These are phyloP conservation scores for Thalassiosira mediterranea DNA, from an alignment of 352 stramenopile species.

Conservation along the genomic window DNA sequence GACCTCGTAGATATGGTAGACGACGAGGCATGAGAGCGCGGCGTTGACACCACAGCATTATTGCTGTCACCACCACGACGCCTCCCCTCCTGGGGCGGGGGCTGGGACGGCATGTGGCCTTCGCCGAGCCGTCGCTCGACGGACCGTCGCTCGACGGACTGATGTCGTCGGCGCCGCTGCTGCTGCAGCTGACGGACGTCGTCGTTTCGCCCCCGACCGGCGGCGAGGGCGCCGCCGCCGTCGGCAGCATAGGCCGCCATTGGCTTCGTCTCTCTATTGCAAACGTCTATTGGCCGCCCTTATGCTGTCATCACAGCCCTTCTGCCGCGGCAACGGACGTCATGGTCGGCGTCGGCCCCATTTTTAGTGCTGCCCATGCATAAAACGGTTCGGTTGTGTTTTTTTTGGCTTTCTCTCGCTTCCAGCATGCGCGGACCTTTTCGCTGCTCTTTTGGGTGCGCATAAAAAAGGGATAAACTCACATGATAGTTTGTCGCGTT, in stretches of 20 bases:
- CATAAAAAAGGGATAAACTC: too few species aligned
- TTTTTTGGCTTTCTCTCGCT: too few species aligned
- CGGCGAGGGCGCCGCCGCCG: neutral
- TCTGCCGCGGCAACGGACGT: too few species aligned
- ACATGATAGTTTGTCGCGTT: too few species aligned
- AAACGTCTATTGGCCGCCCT: too few species aligned
- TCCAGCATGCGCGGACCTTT: too few species aligned
- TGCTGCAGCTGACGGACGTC: conserved; percentile 3
- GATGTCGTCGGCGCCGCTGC: conserved; percentile 5
- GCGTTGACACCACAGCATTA: conserved; percentile 4
- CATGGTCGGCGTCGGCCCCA: too few species aligned
- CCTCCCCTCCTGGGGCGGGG: neutral
- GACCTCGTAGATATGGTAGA: conserved; percentile 8
- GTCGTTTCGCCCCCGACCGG: conserved; percentile 1
- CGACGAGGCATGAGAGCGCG: neutral
- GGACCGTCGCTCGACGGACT: conserved; percentile 2
- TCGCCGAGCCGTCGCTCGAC: neutral
- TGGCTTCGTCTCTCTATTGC: too few species aligned
- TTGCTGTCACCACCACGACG: neutral
- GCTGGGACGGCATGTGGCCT: neutral
- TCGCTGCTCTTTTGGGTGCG: too few species aligned
- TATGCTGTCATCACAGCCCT: too few species aligned
- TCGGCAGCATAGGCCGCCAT: neutral
- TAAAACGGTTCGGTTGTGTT: too few species aligned
- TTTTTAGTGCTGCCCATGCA: too few species aligned